Base-by-base conservation (phyloP, 225 moss, liverwort and hornwort species). In the Sphagnum contortum region DNA sequence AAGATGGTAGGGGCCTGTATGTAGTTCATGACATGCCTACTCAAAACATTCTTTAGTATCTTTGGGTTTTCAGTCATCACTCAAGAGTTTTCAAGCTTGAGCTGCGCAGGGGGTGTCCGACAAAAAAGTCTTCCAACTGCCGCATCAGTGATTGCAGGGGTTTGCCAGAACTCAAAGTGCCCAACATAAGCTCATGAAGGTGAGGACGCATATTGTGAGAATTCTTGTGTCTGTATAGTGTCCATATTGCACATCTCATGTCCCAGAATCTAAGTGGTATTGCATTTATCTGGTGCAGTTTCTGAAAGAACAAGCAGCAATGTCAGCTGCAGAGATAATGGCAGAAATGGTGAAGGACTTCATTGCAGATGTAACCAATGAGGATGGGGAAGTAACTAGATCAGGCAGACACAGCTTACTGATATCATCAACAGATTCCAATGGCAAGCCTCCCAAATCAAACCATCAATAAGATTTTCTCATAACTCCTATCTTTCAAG, bases 121-220 rank as follows among this genome's bases (percentile, higher is more conserved):
- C 57, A 88, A 81, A 70, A 96, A 92, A 67, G 58, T 90, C 46
- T 96, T 96, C 73, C 92, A 96, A 76, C 68, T 96, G 60, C 95
- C 92, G 65, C 79, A 90, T 49, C 95, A 96, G 75, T 96, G 95
- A 92, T 70, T 96, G 67, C 88, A 87, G n/a, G n/a, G n/a, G 63
- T 85, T 83, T 83, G 95, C 92, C 0, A 90, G 81, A 72, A 96
- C 95, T 47, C 86, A 92, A 73, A 92, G 92, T 82, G 95, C 95
- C 50, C 88, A 92, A 47, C 95, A 96, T 74, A 96, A 96, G 57
- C 87, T 96, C 48, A 96, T 88, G 4, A 96, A 96, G 87, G 95
- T 88, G 11, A 74, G 70, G 5, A 66, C 46, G 3, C 6, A 62
- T 53, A 11, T n/a, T n/a, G n/a, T n/a, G n/a, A n/a, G n/a, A n/a